These are phyloP conservation scores for Saitoella complicata DNA, from an alignment of 805 yeast genomes.

Conservation along the genomic window DNA sequence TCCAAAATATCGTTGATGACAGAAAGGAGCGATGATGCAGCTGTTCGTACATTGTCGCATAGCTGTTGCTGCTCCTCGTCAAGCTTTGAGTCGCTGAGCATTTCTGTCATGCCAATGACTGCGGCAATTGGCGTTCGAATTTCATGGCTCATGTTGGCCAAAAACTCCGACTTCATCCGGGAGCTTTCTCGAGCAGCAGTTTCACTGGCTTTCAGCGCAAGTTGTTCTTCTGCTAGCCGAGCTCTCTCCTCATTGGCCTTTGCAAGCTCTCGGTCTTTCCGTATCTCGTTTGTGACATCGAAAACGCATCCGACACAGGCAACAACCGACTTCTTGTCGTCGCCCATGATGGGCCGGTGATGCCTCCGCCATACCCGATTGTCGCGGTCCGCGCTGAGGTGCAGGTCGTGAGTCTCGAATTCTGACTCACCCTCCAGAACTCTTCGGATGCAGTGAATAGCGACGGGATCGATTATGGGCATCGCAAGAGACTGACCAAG, in stretches of 20 bases:
- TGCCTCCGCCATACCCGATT: conserved; percentile 12
- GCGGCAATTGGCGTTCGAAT: conserved; percentile 42
- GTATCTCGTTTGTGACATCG: conserved; percentile 10
- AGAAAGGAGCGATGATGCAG: conserved; percentile 35
- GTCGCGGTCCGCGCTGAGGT: conserved; percentile 7
- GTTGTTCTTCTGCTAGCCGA: too few species aligned
- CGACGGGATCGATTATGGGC: conserved; percentile 11
- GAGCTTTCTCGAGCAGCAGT: conserved; percentile 2
- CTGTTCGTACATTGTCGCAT: conserved; percentile 34
- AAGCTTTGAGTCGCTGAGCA: conserved; percentile 33
- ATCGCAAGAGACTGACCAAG: conserved; percentile 7
- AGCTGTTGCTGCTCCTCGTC: conserved; percentile 31
- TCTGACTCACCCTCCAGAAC: conserved; percentile 2
- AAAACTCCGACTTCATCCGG: conserved; percentile 30
- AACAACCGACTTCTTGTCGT: conserved; percentile 12
- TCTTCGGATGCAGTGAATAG: conserved; percentile 3
- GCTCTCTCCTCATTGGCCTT: too few species aligned
- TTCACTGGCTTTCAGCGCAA: conserved; percentile 12
- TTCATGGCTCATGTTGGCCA: conserved; percentile 42
- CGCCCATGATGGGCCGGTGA: conserved; percentile 10
- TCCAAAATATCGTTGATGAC: conserved; percentile 40
- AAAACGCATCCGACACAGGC: conserved; percentile 7
- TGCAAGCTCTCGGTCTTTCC: conserved; percentile 8
- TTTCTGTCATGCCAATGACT: conserved; percentile 31
- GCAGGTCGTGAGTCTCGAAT: conserved; percentile 7